Evolutionary conservation across 129 eudicot species (phyloP), one percentile per base, ranked within the genome.

Genomic region (Calendula officinalis): DNA sequence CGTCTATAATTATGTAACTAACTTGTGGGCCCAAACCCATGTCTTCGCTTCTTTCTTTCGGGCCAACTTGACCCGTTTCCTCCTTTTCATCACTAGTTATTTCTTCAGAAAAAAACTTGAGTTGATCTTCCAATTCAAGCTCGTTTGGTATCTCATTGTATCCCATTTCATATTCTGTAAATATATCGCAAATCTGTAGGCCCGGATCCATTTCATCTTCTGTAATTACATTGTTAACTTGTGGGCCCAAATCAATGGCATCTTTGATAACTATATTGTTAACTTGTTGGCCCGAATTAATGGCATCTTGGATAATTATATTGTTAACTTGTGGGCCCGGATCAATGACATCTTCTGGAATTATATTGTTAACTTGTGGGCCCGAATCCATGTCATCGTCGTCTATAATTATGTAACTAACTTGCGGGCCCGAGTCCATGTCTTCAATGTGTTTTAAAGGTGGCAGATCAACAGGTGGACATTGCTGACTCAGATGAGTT

Each of bases 51-150:
- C 55, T 47, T 53, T 22, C 48, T 69, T 64, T 32, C 15, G 71
- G 15, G 7, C 49, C 12, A 7, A 60, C 16, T 53, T 71, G 56
- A 48, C 53, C 49, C 16, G 46, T 51, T 66, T 76, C 69, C 52
- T 59, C 52, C 8, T 39, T 46, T 38, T 52, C 74, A 64, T 45
- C 71, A 16, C 8, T 35, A 35, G 22, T 39, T 12, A 62, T 44
- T 35, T 76, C 75, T 65, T 73, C 80, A 54, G 67, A 54, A 22
- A 30, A 39, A 39, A 60, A 30, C 17, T 62, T 40, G 32, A 54
- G 33, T 44, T n/a, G 40, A 27, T 35, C 51, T 41, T 55, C 57
- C 8, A 44, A 7, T 38, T 54, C 34, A 56, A 34, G 47, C 8
- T 36, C 62, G 43, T 41, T 47, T 41, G 57, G 46, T 47, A 36